Conservation (phyloP, 192 early-diverging fungal genomes). For the Coemansia aciculifera region DNA sequence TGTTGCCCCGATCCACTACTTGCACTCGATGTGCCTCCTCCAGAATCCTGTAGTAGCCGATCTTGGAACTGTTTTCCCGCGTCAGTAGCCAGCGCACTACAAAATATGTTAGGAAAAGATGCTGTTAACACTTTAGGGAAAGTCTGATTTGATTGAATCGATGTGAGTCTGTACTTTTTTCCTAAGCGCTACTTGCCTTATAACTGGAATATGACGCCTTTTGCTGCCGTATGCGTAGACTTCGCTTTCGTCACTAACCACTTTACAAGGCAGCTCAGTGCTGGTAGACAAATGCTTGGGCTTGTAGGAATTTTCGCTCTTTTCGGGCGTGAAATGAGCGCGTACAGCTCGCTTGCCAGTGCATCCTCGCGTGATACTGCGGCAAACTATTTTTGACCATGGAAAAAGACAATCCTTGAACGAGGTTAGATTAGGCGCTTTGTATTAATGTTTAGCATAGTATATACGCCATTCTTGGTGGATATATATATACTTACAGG, state of each 20-base stretch:
- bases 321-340: conserved; percentile 29
- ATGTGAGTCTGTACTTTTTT: background rate
- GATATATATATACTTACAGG: conserved; percentile 21
- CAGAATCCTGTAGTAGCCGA: background rate
- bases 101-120: background rate
- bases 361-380: conserved; percentile 25
- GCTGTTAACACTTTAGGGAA: background rate
- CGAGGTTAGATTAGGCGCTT: background rate
- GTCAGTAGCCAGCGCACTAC: background rate
- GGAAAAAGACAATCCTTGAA: background rate
- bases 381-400: conserved; percentile 11
- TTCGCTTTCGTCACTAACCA: background rate
- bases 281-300: background rate
- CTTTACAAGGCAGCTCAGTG: background rate
- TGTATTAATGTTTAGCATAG: background rate
- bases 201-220: conserved; percentile 11
- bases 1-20: background rate
- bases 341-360: conserved; percentile 19
- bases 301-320: background rate
- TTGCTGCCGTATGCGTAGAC: conserved; percentile 7
- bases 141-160: background rate
- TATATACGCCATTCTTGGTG: background rate
- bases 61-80: background rate
- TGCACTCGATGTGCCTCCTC: background rate
- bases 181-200: conserved; percentile 22